Base-by-base conservation (phyloP, 129 eudicot species). In the Silybum marianum region DNA sequence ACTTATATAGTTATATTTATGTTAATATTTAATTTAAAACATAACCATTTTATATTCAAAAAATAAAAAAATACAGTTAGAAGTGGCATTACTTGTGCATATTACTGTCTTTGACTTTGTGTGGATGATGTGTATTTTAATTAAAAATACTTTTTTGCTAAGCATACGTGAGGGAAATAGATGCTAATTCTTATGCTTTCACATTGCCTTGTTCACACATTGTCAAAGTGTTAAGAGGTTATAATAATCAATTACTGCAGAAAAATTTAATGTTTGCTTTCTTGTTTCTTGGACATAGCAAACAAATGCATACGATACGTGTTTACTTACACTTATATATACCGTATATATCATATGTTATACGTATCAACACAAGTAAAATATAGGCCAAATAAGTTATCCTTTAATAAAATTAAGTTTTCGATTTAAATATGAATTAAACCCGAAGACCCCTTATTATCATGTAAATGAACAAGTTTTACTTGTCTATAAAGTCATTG, bases 111-210 rank as follows among this genome's bases (percentile, higher is more conserved):
- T 58, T 6, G n/a, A 21, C n/a, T 60, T 76, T 42, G 58, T 19
- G 42, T 21, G 58, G 23, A 60, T 42, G 72, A 76, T 22, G 12
- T 13, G 10, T 21, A 51, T 74, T 13, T 46, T 26, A 11, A 26
- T 25, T 25, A 68, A 26, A 2, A 26, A 68, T 11, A n/a, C 0
- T 2, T 8, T 9, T 9, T 65, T 65, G 2, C 6, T 21, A 63
- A 63, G 13, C 21, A 63, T 21, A 18, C 22, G 26, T 65, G 69
- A 65, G 14, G 69, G 30, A 19, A 65, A 22, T 22, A 65, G 69
- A 73, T 14, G 79, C 44, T 24, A 32, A 42, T 58, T 51, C 79
- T 75, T 75, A 75, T 75, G 79, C 79, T 54, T 75, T 75, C 79
- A 75, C 79, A 75, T 28, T 75, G 69, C 30, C 30, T 30, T 26